A percentile compares a stretch with the other conserved stretches of the same genome.
phyloP scores from a whole-genome alignment of 495 filamentous ascomycete species.

The Physcia stellaris region DNA sequence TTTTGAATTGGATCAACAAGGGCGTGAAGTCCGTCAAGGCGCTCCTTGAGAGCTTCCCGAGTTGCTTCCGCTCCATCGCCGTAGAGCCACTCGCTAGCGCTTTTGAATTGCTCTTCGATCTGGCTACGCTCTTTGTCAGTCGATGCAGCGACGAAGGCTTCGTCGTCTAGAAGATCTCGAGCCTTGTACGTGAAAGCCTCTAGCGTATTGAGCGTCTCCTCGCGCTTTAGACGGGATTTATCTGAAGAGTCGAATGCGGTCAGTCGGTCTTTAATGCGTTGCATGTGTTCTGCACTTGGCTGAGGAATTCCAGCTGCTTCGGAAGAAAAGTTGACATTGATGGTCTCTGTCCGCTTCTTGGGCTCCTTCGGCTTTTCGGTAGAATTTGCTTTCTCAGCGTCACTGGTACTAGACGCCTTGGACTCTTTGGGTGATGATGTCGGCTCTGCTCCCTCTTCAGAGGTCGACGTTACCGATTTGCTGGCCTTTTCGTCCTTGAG shows the following conservation, averaged over 20 bases:
- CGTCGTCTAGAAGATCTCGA: conserved; percentile 65
- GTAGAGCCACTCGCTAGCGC: conserved; percentile 81
- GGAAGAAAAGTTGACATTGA: conserved; percentile 51
- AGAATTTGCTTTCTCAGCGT: conserved; percentile 22
- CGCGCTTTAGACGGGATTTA: conserved; percentile 55
- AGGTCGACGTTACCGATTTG: conserved; percentile 27
- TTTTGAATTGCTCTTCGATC: conserved; percentile 50
- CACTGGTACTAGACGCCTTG: conserved; percentile 31
- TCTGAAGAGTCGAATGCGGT: conserved; percentile 76
- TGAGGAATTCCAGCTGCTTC: conserved; percentile 48
- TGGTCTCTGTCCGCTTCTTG: conserved; percentile 54
- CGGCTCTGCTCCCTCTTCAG: conserved; percentile 35
- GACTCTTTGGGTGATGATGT: conserved; percentile 23
- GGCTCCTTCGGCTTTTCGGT: conserved; percentile 39
- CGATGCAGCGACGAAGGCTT: conserved; percentile 55
- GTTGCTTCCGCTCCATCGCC: conserved; percentile 63
- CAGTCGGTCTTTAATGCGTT: conserved; percentile 56
- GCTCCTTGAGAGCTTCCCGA: conserved; percentile 11
- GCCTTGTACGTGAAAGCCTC: conserved; percentile 88
- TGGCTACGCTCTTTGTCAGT: conserved; percentile 45
- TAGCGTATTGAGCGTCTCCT: conserved; percentile 82
- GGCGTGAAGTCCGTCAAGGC: conserved; percentile 51
- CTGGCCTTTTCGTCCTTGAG: conserved; percentile 45
- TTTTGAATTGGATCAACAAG: conserved; percentile 42
- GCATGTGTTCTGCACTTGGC: conserved; percentile 40